These are phyloP conservation scores for Piper betle DNA, from an alignment of 164 flowering plant species.

Conservation along the genomic window DNA sequence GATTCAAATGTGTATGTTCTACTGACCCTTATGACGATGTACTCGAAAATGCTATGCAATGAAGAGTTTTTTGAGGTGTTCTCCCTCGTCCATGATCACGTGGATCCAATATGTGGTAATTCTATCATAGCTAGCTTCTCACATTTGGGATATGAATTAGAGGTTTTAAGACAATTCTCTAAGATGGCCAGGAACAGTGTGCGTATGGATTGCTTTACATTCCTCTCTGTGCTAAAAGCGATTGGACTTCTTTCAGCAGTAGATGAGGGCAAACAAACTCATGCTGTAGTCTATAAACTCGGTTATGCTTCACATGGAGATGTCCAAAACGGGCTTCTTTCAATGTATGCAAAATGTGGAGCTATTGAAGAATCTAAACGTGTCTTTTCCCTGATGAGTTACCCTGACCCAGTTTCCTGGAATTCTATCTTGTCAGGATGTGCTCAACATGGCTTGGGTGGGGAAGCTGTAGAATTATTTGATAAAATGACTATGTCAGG, in stretches of 20 bases:
- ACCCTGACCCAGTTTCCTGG: slow-evolving; percentile 45
- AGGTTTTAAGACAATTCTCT: slow-evolving; percentile 25
- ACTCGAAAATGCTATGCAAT: slow-evolving; percentile 29
- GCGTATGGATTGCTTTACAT: slow-evolving; percentile 24
- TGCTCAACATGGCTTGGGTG: slow-evolving; percentile 38
- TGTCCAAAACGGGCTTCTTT: slow-evolving; percentile 44
- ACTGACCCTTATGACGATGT: slow-evolving; percentile 30
- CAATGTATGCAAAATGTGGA: slow-evolving; percentile 59
- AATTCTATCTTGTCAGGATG: slow-evolving; percentile 39
- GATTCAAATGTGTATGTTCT: slow-evolving; percentile 23
- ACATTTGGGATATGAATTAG: slow-evolving; percentile 23
- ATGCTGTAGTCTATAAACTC: slow-evolving; percentile 30
- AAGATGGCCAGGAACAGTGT: slow-evolving; percentile 30
- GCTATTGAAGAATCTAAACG: slow-evolving; percentile 21
- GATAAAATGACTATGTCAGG: slow-evolving; percentile 29
- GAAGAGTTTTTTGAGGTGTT: slow-evolving; percentile 29
- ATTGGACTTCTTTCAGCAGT: slow-evolving; percentile 28
- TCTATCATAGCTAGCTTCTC: slow-evolving; percentile 40
- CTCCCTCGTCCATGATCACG: slow-evolving; percentile 6
- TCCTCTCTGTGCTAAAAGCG: slow-evolving; percentile 28
- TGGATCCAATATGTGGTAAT: slow-evolving; percentile 45
- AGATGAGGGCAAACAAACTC: slow-evolving; percentile 42
- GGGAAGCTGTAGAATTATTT: slow-evolving; percentile 35
- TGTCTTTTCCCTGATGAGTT: slow-evolving; percentile 24
- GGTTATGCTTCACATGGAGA: slow-evolving; percentile 21